Percentiles rank a stretch among this genome's conserved stretches.
Conservation (phyloP, 768 basidiomycete genomes). For the Coprinopsis cinerea region DNA sequence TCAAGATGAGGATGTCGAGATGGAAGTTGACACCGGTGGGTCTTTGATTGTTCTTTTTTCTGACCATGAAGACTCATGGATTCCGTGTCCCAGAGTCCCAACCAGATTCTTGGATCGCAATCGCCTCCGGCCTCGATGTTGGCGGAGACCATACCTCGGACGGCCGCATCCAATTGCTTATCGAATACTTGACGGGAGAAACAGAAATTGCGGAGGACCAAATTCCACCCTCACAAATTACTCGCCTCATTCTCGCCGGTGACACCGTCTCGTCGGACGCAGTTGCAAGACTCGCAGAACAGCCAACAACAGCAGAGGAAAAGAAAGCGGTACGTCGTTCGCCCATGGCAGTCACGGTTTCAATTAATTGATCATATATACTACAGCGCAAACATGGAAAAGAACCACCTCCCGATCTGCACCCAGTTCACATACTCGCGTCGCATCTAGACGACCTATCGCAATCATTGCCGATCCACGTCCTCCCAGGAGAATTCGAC, state of each 20-base stretch:
- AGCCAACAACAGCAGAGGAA: conserved; percentile 31
- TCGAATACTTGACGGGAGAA: conserved; percentile 87
- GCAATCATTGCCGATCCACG: conserved; percentile 74
- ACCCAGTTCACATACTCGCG: conserved; percentile 69
- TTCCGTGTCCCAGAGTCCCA: conserved; percentile 14
- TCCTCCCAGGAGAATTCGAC: conserved; percentile 84
- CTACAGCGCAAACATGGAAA: conserved; percentile 60
- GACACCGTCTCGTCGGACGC: conserved; percentile 67
- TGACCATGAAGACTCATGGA: neutral
- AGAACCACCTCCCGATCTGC: conserved; percentile 58
- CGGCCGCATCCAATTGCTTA: conserved; percentile 77
- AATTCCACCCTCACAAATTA: conserved; percentile 60
- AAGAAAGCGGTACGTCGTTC: conserved; percentile 49
- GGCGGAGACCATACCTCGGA: conserved; percentile 59
- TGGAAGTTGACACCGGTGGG: conserved; percentile 60
- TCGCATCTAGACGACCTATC: conserved; percentile 70
- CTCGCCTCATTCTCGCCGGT: conserved; percentile 84
- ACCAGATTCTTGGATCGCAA: conserved; percentile 73
- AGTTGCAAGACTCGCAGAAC: conserved; percentile 25
- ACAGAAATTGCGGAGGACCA: conserved; percentile 65
- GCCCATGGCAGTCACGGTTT: neutral
- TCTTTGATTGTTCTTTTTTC: conserved; percentile 8
- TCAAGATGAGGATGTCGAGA: conserved; percentile 48
- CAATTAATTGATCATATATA: conserved; percentile 14
- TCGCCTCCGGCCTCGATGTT: conserved; percentile 81